Evolutionary conservation across 2,329 filamentous ascomycete genomes (phyloP), one percentile per base, ranked within the genome.

Genomic region (Sarocladiaceae sp.): DNA sequence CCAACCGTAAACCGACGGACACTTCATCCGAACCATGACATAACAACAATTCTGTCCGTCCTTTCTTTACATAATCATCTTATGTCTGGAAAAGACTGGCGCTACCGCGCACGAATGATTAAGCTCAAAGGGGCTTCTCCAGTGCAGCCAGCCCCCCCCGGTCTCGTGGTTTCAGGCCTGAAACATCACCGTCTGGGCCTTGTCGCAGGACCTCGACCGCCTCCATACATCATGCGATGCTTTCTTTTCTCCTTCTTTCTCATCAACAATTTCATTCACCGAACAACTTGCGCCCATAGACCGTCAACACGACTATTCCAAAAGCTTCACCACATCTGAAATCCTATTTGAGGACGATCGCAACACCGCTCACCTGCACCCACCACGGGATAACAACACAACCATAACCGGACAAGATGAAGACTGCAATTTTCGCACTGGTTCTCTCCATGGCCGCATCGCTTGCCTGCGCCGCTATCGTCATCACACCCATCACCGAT

Each of bases 401-500:
- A 25, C 12, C 28, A 22, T 25, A 36, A 33, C 13, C n/a, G n/a
- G 36, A 26, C 52, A 64, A 52, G n/a, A 68, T 68, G 66, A 66
- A 63, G 59, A 57, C 59, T 10, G 28, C 62, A 1, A 29, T 64
- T 18, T 44, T 59, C 50, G 53, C 70, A 17, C 62, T 72, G 17
- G 54, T 77, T 53, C 54, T 78, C 42, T 73, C 73, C 51, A 65
- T 72, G 25, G 70, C 70, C 60, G 67, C 69, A 48, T 74, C 76
- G 3, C 60, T 79, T 48, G 76, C 64, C 60, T 73, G 67, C 56
- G 80, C 79, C 25, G 78, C 74, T 52, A 71, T 83, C 47, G 77
- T 83, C 61, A 75, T 79, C 61, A 80, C 76, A 3, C 79, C 79
- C 49, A 72, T 83, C 57, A 66, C 64, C 37, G 54, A 62, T 20